Conservation (phyloP, 345 rosid genomes). For the Sonneratia caseolaris region DNA sequence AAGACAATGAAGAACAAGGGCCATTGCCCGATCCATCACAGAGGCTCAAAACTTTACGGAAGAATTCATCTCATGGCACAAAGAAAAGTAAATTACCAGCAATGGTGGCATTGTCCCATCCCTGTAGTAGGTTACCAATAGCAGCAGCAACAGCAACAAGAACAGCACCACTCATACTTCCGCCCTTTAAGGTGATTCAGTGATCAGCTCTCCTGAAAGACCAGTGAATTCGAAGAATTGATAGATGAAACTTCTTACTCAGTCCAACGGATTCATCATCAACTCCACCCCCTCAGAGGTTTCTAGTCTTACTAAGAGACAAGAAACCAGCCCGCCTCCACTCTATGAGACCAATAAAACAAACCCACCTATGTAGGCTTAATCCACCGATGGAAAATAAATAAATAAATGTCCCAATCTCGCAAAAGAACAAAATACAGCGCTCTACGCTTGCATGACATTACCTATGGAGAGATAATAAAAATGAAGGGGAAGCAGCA, state of each 20-base stretch:
- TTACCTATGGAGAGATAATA: constrained; percentile 5
- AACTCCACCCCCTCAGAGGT: not conserved
- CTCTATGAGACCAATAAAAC: not conserved
- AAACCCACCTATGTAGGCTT: not conserved
- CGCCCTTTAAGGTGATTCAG: not conserved
- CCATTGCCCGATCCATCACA: not conserved
- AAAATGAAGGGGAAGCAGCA: not conserved
- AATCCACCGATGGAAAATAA: not conserved
- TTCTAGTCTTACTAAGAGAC: not conserved
- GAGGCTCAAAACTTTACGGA: no score
- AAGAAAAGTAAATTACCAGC: constrained; percentile 13
- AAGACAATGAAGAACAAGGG: not conserved
- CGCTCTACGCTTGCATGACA: not conserved
- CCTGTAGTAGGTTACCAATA: constrained; percentile 17
- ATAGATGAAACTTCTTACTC: not conserved
- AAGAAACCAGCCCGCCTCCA: not conserved
- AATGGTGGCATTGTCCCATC: constrained; percentile 22
- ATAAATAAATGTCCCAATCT: not conserved
- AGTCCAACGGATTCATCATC: not conserved
- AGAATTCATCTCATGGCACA: no score
- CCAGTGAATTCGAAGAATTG: not conserved
- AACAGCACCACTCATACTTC: constrained; percentile 15
- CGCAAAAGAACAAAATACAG: not conserved
- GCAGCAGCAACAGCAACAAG: constrained; percentile 21
- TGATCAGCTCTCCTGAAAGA: constrained; percentile 1